These are phyloP conservation scores for Russula ochroleuca DNA, from an alignment of 768 basidiomycete genomes.

Conservation along the genomic window DNA sequence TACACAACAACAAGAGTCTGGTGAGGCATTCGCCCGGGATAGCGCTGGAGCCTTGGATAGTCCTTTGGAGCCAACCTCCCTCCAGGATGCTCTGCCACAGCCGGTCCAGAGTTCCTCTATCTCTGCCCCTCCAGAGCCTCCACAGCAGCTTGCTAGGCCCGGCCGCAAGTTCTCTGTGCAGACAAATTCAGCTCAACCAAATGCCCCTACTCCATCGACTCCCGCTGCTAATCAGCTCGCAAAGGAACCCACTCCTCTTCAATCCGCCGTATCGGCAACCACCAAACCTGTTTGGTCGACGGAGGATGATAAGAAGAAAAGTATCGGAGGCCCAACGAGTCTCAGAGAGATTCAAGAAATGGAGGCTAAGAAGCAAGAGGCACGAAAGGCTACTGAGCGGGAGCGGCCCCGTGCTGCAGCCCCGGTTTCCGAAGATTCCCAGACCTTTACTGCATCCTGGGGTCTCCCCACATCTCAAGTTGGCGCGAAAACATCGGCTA, in stretches of 20 bases:
- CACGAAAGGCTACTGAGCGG: slow-evolving; percentile 67
- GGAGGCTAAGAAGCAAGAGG: slow-evolving; percentile 77
- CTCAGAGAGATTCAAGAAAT: slow-evolving; percentile 94
- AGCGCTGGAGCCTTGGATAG: slow-evolving; percentile 25
- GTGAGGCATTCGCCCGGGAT: slow-evolving; percentile 28
- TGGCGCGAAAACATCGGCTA: slow-evolving; percentile 36
- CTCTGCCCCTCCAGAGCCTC: slow-evolving; percentile 31
- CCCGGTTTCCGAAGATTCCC: slow-evolving; percentile 50
- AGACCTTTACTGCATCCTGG: slow-evolving; percentile 72
- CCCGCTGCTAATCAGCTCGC: slow-evolving; percentile 24
- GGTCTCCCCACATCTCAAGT: slow-evolving; percentile 82
- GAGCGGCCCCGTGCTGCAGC: slow-evolving; percentile 60
- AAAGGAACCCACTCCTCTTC: slow-evolving; percentile 27
- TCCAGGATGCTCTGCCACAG: slow-evolving; percentile 24
- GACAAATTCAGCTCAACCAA: slow-evolving; percentile 25
- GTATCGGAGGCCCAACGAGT: slow-evolving; percentile 50
- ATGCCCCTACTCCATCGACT: slow-evolving; percentile 16
- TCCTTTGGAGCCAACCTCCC: slow-evolving; percentile 26
- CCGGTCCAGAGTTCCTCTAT: background rate
- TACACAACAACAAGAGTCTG: slow-evolving; percentile 47
- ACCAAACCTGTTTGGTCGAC: slow-evolving; percentile 61
- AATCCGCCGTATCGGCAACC: slow-evolving; percentile 30
- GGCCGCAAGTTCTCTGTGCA: slow-evolving; percentile 19
- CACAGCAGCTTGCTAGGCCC: slow-evolving; percentile 27
- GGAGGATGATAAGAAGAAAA: slow-evolving; percentile 64